Evolutionary conservation across 495 filamentous ascomycete species (phyloP), one percentile per base, ranked within the genome.

Genomic region (Neurospora sp.): DNA sequence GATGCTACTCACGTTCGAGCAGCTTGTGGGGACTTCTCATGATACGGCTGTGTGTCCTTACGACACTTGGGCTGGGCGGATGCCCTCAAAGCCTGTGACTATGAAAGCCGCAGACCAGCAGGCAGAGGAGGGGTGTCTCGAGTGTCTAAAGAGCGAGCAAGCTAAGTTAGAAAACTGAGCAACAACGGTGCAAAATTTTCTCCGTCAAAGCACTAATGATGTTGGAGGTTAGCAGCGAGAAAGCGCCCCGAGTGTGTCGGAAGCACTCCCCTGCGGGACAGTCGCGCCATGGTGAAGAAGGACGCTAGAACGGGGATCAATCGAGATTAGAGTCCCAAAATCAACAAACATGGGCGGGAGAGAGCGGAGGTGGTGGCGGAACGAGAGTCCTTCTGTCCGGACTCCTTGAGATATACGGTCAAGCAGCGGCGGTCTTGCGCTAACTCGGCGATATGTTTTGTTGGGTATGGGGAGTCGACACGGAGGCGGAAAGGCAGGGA

Each of bases 71-170:
- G 23, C 37, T 23, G 69, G 69, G 12, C n/a, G 27, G 46, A n/a
- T 37, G 42, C n/a, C 71, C 54, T 39, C 54, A 11, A 72, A 38
- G 37, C 44, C 42, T 35, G 31, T 10, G 37, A 72, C 27, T 38
- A 23, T 59, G 71, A 14, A 72, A 72, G 38, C 71, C 41, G 38
- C 16, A 72, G 42, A 72, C 71, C 27, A 14, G 44, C 71, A 46
- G 44, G 39, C 41, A 72, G 11, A 54, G 20, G 10, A 31, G n/a
- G 44, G 14, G 35, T 72, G 71, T 66, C 54, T 62, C 54, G 54
- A 18, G 54, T 66, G 54, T 66, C 54, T 66, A 66, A 59, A 66
- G 54, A 66, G 54, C 54, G 23, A 66, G 27, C 54, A 66, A 37
- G 54, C 54, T 9, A 66, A 35, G 54, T 66, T 66, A 66, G 54